Percentiles rank a stretch among this genome's conserved stretches.
Evolutionary conservation across 805 yeast species (phyloP).

Genomic region (Wickerhamomyces canadensis): DNA sequence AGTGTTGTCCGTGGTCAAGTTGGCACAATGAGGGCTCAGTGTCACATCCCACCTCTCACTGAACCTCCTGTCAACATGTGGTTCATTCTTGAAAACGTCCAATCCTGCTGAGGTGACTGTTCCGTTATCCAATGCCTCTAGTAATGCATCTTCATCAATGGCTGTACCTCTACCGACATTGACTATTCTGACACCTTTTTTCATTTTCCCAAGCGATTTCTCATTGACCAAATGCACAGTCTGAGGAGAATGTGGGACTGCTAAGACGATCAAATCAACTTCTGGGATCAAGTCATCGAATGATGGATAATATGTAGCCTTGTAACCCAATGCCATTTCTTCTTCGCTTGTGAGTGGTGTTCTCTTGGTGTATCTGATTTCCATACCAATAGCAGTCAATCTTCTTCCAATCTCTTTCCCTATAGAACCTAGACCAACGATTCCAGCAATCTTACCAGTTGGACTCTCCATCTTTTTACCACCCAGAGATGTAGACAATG

Average conservation of each 20-base stretch:
- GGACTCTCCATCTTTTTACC: constrained; percentile 23
- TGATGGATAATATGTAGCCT: constrained; percentile 31
- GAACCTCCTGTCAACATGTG: constrained; percentile 29
- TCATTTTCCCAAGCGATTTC: constrained; percentile 32
- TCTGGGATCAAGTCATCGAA: constrained; percentile 30
- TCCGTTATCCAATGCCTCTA: constrained; percentile 32
- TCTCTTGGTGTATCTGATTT: constrained; percentile 50
- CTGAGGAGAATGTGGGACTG: constrained; percentile 50
- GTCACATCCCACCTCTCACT: constrained; percentile 36
- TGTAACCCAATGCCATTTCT: constrained; percentile 26
- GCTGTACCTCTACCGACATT: constrained; percentile 58
- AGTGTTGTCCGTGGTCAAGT: constrained; percentile 41
- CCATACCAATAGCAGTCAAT: constrained; percentile 50
- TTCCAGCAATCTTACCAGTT: constrained; percentile 38
- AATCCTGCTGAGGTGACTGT: constrained; percentile 50
- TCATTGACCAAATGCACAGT: constrained; percentile 44
- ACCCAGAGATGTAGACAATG: constrained; percentile 1
- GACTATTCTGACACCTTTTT: constrained; percentile 40
- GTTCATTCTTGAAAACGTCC: constrained; percentile 58
- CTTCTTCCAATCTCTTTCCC: constrained; percentile 50
- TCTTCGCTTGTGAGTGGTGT: constrained; percentile 28
- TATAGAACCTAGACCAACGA: constrained; percentile 58
- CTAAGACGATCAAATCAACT: constrained; percentile 50
- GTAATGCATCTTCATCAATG: constrained; percentile 43
- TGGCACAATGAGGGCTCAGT: constrained; percentile 60